Evolutionary conservation across 164 flowering plant genomes (phyloP), one percentile per base, ranked within the genome.

Genomic region (Vitis labrusca): DNA sequence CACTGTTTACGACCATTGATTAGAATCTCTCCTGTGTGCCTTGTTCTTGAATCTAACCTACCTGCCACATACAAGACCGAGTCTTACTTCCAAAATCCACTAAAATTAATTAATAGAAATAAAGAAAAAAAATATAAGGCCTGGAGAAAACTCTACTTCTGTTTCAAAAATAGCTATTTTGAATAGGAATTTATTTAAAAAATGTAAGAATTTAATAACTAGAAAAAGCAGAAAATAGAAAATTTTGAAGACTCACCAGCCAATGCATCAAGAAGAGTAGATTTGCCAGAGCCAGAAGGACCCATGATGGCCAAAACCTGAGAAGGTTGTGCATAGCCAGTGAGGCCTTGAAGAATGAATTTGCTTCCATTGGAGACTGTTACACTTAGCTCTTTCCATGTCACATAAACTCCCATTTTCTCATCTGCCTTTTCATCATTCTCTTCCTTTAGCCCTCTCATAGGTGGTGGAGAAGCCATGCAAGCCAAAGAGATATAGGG

Each of bases 1-100:
- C 66, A 50, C 50, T 78, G 79, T 66, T 73, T 78, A 0, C 66
- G 74, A 4, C 86, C 86, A 71, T 83, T 82, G 68, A 83, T 68
- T 8, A 82, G 52, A 51, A 85, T 80, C 0, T 82, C 69, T 29
- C 89, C 89, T n/a, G 65, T 70, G 47, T 79, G 80, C 57, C 67
- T 75, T 16, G 74, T 65, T 54, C 72, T 77, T 8, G 79, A 76
- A 56, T 61, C 69, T 10, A 86, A 14, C 59, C 86, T 75, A 37
- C 87, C 85, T 84, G 85, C 68, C 49, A 12, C 37, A 29, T 4
- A 23, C 14, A 15, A 61, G 5, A 29, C 10, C 44, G 44, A 37
- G 44, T 37, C 8, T 37, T 37, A 37, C 44, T 37, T 37, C 44
- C 44, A 37, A 37, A 37, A 37, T 37, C 44, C 44, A 37, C 44